A percentile compares a stretch with the other conserved stretches of the same genome.
Conservation (phyloP, 2,329 filamentous ascomycete genomes). For the Stemphylium lycopersici region DNA sequence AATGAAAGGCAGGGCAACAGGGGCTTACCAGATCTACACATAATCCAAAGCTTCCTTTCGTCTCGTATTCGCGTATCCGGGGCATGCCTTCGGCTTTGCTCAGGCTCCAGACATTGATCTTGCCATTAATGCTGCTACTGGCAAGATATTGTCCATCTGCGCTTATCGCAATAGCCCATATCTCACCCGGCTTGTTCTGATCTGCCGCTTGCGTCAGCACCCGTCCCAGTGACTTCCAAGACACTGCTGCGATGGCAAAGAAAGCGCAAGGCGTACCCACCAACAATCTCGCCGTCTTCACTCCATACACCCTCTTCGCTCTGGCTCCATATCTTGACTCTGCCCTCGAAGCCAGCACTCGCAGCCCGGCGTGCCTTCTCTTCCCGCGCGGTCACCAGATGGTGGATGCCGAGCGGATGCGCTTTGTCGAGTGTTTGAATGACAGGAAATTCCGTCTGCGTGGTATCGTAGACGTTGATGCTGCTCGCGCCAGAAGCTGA, state of each 20-base stretch:
- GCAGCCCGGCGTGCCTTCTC: slow-evolving; percentile 70
- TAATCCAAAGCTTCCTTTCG: slow-evolving; percentile 89
- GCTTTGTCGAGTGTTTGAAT: slow-evolving; percentile 78
- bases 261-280: slow-evolving; percentile 38
- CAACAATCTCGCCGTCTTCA: slow-evolving; percentile 56
- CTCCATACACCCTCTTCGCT: slow-evolving; percentile 60
- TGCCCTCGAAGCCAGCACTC: slow-evolving; percentile 87
- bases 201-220: slow-evolving; percentile 42
- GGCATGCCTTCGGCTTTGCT: slow-evolving; percentile 57
- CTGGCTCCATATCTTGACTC: slow-evolving; percentile 80
- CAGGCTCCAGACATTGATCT: slow-evolving; percentile 85
- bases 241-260: slow-evolving; percentile 5
- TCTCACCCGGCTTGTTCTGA: slow-evolving; percentile 68
- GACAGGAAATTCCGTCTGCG: slow-evolving; percentile 73
- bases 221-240: not conserved
- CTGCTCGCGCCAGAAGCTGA: slow-evolving; percentile 75
- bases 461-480: slow-evolving; percentile 81
- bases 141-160: slow-evolving; percentile 83
- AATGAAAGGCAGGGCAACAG: not conserved
- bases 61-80: slow-evolving; percentile 85
- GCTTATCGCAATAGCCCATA: slow-evolving; percentile 88
- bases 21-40: slow-evolving; percentile 74
- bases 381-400: slow-evolving; percentile 73
- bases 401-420: slow-evolving; percentile 90
- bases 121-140: slow-evolving; percentile 85